These are phyloP conservation scores for Penicillium lagena DNA, from an alignment of 495 filamentous ascomycete genomes.

Conservation along the genomic window DNA sequence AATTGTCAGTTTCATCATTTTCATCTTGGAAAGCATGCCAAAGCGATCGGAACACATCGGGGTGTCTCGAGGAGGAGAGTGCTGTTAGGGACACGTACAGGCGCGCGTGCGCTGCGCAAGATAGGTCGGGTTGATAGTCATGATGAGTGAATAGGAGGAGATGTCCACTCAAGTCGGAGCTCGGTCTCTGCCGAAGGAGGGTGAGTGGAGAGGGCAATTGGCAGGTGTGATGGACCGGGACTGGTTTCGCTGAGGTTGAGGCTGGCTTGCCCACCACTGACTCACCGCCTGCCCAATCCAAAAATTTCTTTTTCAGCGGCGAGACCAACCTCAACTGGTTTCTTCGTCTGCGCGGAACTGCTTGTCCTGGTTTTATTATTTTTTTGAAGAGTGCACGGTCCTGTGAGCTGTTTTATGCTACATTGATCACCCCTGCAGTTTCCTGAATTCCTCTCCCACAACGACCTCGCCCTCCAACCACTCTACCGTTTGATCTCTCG, in stretches of 20 bases:
- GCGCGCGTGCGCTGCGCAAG: conserved; percentile 83
- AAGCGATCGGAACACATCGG: conserved; percentile 14
- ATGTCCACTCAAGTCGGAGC: conserved; percentile 5
- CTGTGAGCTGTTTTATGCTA: background rate
- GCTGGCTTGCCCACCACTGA: background rate
- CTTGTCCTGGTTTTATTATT: conserved; percentile 5
- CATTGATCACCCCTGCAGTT: conserved; percentile 1
- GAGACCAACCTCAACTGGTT: background rate
- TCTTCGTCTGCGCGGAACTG: conserved; percentile 1
- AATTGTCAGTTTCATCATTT: conserved; percentile 15
- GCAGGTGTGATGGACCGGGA: too few species aligned
- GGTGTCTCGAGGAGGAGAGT: conserved; percentile 6
- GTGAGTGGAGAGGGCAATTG: conserved; percentile 8
- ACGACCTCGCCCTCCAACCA: background rate
- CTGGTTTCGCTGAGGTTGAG: conserved; percentile 19
- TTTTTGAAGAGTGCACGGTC: background rate
- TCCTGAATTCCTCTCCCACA: conserved; percentile 1
- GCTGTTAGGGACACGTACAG: conserved; percentile 57
- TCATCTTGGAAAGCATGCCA: too few species aligned
- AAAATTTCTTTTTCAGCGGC: conserved; percentile 29
- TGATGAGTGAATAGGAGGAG: conserved; percentile 21
- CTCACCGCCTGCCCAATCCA: conserved; percentile 42
- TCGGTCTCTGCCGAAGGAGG: conserved; percentile 14
- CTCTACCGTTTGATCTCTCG: background rate
- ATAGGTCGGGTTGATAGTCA: conserved; percentile 87